Evolutionary conservation across 108 stramenopile species (phyloP), one percentile per base, ranked within the genome.

Genomic region (Seminavis robusta): DNA sequence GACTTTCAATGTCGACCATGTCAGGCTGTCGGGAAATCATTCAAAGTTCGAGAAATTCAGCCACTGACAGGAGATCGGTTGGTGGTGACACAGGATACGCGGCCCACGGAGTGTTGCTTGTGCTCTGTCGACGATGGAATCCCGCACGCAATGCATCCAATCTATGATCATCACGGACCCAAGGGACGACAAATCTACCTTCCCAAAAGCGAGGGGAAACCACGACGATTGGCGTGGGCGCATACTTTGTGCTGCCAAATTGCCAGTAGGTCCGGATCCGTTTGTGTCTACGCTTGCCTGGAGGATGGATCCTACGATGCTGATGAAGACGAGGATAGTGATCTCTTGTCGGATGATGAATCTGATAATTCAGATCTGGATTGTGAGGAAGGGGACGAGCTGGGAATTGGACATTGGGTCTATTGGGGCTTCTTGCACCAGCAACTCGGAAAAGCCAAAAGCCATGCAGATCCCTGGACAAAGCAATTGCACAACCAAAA

Each of bases 71-170:
- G 43, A 1, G 42, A 39, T 15, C 50, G 73, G 9, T 52, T 65
- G 16, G 17, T 25, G 20, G 62, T 79, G 33, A 45, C 13, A 27
- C 66, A 76, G n/a, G 26, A 39, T 2, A 36, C 30, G 26, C 71
- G 81, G 3, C 77, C 81, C 8, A 73, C 69, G 5, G 71, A 79
- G 21, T 83, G 81, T 61, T 47, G 59, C 17, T 45, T 83, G 40
- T 83, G 81, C 45, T 51, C 39, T 37, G 43, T 47, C 45, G 60
- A 61, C 43, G 29, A 51, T 8, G 77, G 68, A 9, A 59, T 50
- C 13, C 39, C 39, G n/a, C 81, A 76, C 27, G 77, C 81, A 10
- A 83, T 83, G 81, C 81, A 79, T 57, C 76, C 76, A 10, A 19
- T 83, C 0, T 66, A 55, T 25, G 81, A 83, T 44, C 52, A 61